Evolutionary conservation across 768 basidiomycete genomes (phyloP).

Genomic region (Tulasnella sp.): DNA sequence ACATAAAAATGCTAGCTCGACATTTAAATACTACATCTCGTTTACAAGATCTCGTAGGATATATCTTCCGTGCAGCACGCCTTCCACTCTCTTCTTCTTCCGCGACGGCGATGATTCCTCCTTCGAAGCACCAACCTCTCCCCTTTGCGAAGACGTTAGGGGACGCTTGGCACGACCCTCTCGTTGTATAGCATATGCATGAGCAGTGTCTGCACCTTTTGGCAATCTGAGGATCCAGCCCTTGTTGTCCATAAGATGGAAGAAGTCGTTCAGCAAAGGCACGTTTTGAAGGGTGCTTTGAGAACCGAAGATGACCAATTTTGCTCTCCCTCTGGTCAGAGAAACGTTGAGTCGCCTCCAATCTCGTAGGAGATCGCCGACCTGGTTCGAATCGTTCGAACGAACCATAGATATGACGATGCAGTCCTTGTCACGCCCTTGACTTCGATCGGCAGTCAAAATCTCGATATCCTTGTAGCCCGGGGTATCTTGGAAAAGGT

Average conservation of each 20-base stretch:
- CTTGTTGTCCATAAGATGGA: constrained; percentile 56
- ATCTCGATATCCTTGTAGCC: constrained; percentile 49
- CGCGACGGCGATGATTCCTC: not conserved
- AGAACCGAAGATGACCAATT: constrained; percentile 85
- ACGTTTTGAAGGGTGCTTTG: constrained; percentile 55
- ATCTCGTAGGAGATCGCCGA: constrained; percentile 87
- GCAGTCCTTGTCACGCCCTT: constrained; percentile 92
- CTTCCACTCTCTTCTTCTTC: constrained; percentile 1
- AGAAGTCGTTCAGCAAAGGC: constrained; percentile 57
- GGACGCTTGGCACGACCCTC: not conserved
- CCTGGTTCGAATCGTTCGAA: constrained; percentile 70
- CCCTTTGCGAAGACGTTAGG: constrained; percentile 3
- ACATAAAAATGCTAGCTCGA: too few species aligned
- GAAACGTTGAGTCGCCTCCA: constrained; percentile 96
- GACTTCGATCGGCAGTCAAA: constrained; percentile 84
- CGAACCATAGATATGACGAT: constrained; percentile 87
- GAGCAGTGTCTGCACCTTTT: not conserved
- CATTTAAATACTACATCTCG: too few species aligned
- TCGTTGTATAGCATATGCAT: not conserved
- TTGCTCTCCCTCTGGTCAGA: constrained; percentile 83
- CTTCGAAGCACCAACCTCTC: not conserved
- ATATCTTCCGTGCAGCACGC: constrained; percentile 13
- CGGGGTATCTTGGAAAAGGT: constrained; percentile 42
- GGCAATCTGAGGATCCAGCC: constrained; percentile 56
- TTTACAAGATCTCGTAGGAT: constrained; percentile 17